A percentile compares a stretch with the other conserved stretches of the same genome.
These are phyloP conservation scores for Penicillium rolfsii DNA, from an alignment of 2,329 filamentous ascomycete species.

Conservation along the genomic window DNA sequence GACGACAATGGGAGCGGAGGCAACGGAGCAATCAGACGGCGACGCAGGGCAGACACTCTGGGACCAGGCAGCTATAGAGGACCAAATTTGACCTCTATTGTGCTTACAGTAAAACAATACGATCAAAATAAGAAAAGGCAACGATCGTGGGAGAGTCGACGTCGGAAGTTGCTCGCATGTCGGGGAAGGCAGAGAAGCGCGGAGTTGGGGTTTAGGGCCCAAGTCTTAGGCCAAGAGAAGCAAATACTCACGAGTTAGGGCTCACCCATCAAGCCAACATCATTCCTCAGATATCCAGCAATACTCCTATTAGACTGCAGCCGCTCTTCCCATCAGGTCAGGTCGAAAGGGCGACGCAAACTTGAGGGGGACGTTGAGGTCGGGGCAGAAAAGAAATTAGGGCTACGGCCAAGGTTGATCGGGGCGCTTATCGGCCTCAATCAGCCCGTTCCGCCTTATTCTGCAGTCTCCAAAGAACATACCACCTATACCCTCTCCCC, in stretches of 20 bases:
- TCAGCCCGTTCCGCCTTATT: conserved; percentile 27
- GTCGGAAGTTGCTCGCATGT: conserved; percentile 21
- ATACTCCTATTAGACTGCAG: not conserved
- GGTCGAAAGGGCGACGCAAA: not conserved
- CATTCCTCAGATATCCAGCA: not conserved
- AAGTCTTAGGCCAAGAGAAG: not conserved
- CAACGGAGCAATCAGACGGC: not conserved
- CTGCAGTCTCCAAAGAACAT: conserved; percentile 25
- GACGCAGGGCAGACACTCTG: not conserved
- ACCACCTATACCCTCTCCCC: conserved; percentile 13
- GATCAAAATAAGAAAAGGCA: not conserved
- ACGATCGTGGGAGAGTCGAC: conserved; percentile 13
- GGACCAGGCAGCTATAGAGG: not conserved
- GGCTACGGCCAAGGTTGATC: conserved; percentile 38
- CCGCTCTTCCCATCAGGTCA: not conserved
- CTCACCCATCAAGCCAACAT: not conserved
- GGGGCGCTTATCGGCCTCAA: conserved; percentile 33
- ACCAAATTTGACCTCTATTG: not conserved
- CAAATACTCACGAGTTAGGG: conserved; percentile 15
- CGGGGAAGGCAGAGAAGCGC: conserved; percentile 14
- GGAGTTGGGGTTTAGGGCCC: conserved; percentile 22
- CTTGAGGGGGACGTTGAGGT: conserved; percentile 19
- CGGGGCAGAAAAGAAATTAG: conserved; percentile 42
- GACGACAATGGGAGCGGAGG: conserved; percentile 1
- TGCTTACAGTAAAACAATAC: not conserved